Percentiles rank a stretch among this genome's conserved stretches.
Evolutionary conservation across 2,329 filamentous ascomycete species (phyloP).

Genomic region (Colletotrichum aenigma): DNA sequence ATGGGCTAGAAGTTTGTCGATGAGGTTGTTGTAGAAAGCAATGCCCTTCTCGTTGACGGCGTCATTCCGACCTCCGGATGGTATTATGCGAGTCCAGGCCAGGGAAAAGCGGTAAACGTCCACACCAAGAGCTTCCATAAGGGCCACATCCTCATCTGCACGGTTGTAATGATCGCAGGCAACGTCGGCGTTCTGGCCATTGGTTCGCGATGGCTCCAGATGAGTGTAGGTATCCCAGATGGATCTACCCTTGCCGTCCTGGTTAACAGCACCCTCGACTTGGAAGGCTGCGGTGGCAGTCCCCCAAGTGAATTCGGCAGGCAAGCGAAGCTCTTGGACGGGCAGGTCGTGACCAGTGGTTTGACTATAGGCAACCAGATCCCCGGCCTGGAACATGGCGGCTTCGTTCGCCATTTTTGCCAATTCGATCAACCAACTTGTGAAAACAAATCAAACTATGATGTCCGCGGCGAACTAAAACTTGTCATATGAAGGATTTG

Average conservation of each 20-base stretch:
- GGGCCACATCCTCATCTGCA: constrained; percentile 58
- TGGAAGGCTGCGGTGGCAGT: constrained; percentile 48
- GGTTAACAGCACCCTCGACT: constrained; percentile 46
- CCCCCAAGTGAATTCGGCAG: constrained; percentile 42
- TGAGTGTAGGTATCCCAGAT: constrained; percentile 49
- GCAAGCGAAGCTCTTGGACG: constrained; percentile 24
- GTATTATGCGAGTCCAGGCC: constrained; percentile 70
- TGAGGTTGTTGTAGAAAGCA: constrained; percentile 62
- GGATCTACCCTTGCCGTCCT: constrained; percentile 44
- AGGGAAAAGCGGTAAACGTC: constrained; percentile 69
- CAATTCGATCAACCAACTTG: too few species aligned
- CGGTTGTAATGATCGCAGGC: constrained; percentile 48
- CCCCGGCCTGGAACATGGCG: not conserved
- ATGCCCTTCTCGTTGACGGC: constrained; percentile 66
- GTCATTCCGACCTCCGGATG: constrained; percentile 66
- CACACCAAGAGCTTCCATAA: constrained; percentile 62
- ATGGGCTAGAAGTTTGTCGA: constrained; percentile 60
- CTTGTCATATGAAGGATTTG: too few species aligned
- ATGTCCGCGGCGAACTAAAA: too few species aligned
- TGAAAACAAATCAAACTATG: too few species aligned
- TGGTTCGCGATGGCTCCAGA: constrained; percentile 42
- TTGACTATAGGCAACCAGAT: not conserved
- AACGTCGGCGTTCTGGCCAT: constrained; percentile 50
- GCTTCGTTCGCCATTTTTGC: not conserved
- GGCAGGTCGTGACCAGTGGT: not conserved